These are phyloP conservation scores for Nicotiana tabacum DNA, from an alignment of 257 asterid species.

Conservation along the genomic window DNA sequence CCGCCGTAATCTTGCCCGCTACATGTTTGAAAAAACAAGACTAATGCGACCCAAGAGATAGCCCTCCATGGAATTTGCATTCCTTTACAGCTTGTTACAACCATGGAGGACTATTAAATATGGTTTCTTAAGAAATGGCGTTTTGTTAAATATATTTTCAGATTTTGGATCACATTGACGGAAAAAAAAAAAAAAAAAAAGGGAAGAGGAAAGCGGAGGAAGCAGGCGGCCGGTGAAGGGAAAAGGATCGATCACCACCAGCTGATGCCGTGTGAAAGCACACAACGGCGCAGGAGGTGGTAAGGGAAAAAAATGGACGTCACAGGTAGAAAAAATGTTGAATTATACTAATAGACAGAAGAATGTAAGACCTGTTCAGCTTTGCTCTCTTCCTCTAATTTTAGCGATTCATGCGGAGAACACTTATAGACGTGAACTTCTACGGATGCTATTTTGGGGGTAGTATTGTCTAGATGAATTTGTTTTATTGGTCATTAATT, in stretches of 20 bases:
- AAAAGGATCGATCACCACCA: background rate
- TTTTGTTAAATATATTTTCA: background rate
- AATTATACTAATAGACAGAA: conserved; percentile 26
- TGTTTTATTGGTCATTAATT: background rate
- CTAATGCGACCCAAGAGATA: conserved; percentile 20
- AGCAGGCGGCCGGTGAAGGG: background rate
- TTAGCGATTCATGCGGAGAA: conserved; percentile 21
- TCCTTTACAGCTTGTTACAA: conserved; percentile 15
- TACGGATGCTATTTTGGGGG: background rate
- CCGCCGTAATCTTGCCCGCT: conserved; percentile 47
- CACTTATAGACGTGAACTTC: background rate
- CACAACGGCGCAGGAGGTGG: conserved; percentile 44
- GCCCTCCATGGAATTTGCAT: conserved; percentile 37
- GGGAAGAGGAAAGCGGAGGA: background rate
- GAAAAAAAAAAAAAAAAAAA: background rate
- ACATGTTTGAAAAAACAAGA: conserved; percentile 21
- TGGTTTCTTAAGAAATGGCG: background rate
- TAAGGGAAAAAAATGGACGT: conserved; percentile 7
- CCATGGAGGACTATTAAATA: background rate
- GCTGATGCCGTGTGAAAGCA: conserved; percentile 9
- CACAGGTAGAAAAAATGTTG: background rate
- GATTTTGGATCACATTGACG: background rate
- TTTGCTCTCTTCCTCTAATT: conserved; percentile 53
- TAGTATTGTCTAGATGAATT: background rate
- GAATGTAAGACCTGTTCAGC: conserved; percentile 30